A percentile compares a stretch with the other conserved stretches of the same genome.
phyloP scores from a whole-genome alignment of 2,329 filamentous ascomycete genomes.

The Cytospora mali region DNA sequence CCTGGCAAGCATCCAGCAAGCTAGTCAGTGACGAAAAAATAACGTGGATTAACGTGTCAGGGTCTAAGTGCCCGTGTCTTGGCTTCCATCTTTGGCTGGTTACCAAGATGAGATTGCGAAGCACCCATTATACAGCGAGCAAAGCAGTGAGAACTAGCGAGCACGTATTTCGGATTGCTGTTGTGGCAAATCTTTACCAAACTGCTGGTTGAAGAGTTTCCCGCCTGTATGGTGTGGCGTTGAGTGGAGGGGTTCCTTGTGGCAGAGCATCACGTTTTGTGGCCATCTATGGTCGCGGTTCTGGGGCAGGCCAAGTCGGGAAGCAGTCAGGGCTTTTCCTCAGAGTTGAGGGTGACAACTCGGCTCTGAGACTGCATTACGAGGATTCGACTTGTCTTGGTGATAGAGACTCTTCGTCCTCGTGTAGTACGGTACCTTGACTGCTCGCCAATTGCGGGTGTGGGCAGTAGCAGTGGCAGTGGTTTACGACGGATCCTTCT shows the following conservation, averaged over 20 bases:
- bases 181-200: conserved; percentile 3
- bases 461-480: conserved; percentile 20
- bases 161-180: conserved; percentile 21
- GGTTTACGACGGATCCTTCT: conserved; percentile 17
- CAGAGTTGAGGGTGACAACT: conserved; percentile 9
- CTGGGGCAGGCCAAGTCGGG: conserved; percentile 2
- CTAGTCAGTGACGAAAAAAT: conserved; percentile 26
- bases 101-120: conserved; percentile 37
- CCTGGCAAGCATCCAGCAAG: conserved; percentile 56
- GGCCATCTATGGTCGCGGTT: conserved; percentile 5
- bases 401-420: conserved; percentile 29
- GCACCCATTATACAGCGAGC: conserved; percentile 44
- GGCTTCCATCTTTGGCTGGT: conserved; percentile 32
- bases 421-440: conserved; percentile 26
- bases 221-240: conserved; percentile 7
- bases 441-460: conserved; percentile 32
- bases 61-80: conserved; percentile 26
- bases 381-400: conserved; percentile 11
- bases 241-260: conserved; percentile 1
- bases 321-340: background rate
- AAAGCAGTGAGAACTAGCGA: conserved; percentile 53
- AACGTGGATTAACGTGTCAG: conserved; percentile 33
- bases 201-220: background rate
- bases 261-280: conserved; percentile 1
- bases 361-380: background rate